Evolutionary conservation across 768 basidiomycete genomes (phyloP), one percentile per base, ranked within the genome.

Genomic region (Mycena metata): DNA sequence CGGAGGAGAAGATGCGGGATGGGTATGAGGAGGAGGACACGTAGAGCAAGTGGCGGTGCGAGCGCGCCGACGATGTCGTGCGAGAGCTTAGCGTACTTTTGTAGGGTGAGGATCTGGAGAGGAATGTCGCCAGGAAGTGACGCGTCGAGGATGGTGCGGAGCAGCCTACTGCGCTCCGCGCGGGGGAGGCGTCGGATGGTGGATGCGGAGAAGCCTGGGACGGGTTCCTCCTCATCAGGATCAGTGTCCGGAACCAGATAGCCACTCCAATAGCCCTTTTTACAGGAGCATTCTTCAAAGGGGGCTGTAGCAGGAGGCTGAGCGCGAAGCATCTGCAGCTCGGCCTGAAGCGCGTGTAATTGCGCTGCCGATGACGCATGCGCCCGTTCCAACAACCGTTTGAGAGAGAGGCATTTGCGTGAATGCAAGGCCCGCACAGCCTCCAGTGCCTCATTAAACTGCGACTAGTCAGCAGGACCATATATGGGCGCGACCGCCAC

Each of bases 271-370:
- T 93, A 93, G 2, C 88, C 90, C 67, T 84, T 88, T 49, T 79
- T 81, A 68, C 66, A 65, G 73, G 71, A 50, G 58, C 67, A 59
- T 57, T 69, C 45, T 73, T 68, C 17, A 70, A 73, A 43, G 13
- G 46, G 42, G 30, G 60, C 15, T 7, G 60, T 21, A 23, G 64
- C 49, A 4, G 55, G 52, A 6, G 63, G 68, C 55, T 85, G 84
- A 15, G 81, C 79, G 47, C 91, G 88, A 35, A 95, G 81, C 30
- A 93, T 82, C 15, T 88, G 83, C 4, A 94, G 82, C 74, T 96
- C 93, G 2, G 93, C 94, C 78, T 95, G 94, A 1, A 96, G 81
- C 0, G 95, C 94, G 73, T 96, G 94, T 2, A 95, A 82, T 73
- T 96, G 95, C 1, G 93, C 90, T 0, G 94, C 92, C 1, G 91